Percentiles rank a stretch among this genome's conserved stretches.
phyloP scores from a whole-genome alignment of 2,329 filamentous ascomycete genomes.

The Arthrobotrys musiformis region DNA sequence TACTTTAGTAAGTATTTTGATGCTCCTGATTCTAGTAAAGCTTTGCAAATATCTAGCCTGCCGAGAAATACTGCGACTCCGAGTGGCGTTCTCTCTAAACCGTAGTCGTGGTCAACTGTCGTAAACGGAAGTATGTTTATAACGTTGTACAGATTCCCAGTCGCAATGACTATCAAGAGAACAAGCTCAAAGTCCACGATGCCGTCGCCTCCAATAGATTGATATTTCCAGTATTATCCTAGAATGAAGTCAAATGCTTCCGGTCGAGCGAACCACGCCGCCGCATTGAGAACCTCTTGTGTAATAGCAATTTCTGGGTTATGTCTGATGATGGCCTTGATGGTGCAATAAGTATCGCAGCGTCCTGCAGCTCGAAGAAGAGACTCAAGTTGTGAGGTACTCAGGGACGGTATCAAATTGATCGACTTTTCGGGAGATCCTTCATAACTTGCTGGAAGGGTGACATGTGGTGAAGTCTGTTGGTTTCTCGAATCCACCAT shows the following conservation, averaged over 20 bases:
- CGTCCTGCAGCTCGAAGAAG: background rate
- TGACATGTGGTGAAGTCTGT: no score
- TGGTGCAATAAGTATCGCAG: background rate
- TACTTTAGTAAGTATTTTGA: background rate
- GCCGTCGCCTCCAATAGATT: background rate
- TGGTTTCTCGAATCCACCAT: no score
- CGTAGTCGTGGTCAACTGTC: background rate
- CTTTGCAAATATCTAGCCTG: conserved; percentile 4
- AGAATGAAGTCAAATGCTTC: conserved; percentile 11
- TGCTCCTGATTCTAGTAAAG: background rate
- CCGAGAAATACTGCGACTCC: background rate
- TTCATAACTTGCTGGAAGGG: background rate
- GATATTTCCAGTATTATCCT: background rate
- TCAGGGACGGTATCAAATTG: background rate
- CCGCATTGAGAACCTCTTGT: background rate
- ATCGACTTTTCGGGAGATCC: background rate
- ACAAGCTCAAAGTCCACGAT: background rate
- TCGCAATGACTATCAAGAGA: background rate
- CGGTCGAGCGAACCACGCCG: background rate
- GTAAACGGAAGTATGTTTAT: background rate
- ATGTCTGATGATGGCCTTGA: background rate
- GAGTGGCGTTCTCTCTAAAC: background rate
- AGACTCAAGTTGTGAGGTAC: background rate
- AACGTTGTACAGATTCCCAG: background rate
- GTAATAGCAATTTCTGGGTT: background rate